Base-by-base conservation (phyloP, 768 basidiomycete genomes). In the Tulasnella sp. region DNA sequence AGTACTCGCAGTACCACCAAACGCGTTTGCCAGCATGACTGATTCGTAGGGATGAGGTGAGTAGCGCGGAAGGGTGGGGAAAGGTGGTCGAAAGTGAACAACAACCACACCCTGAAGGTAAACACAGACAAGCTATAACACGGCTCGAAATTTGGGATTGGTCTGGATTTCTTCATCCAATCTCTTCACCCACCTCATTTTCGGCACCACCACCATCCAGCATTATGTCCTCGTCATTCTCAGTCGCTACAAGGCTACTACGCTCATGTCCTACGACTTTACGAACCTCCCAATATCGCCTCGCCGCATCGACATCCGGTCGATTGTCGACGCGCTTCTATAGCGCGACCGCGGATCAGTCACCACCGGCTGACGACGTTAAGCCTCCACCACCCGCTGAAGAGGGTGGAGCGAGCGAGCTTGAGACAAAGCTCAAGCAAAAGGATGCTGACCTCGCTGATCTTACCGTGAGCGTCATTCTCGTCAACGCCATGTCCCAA, bases 361-460 rank as follows among this genome's bases (percentile, higher is more conserved):
- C 76, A 11, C n/a, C 76, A 34, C 34, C 76, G 1, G 37, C 18
- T 37, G 58, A 41, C 20, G 77, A 78, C 54, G 77, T 28, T 14
- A 78, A 50, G 28, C 41, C 41, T 9, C 44, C 64, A 40, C 41
- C 78, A 40, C 28, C 78, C 28, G 28, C 77, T 34, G 72, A 41
- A 24, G 46, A 42, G 20, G 69, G 28, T 14, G 73, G 28, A 20
- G 48, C 46, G 69, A 69, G 37, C 22, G 60, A 77, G 37, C 48
- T 42, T 18, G 46, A 80, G 24, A 82, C 85, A 81, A 93, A 93
- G 85, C 88, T 97, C 80, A 93, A 95, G 88, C 91, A 91, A 82
- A 94, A 96, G 85, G 92, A 94, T 85, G 90, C 88, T 37, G 93
- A 94, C 85, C 91, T 92, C n/a, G 87, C 90, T n/a, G 96, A 96